phyloP scores from a whole-genome alignment of 441 rosid genomes.

The Dalechampia spathulata region DNA sequence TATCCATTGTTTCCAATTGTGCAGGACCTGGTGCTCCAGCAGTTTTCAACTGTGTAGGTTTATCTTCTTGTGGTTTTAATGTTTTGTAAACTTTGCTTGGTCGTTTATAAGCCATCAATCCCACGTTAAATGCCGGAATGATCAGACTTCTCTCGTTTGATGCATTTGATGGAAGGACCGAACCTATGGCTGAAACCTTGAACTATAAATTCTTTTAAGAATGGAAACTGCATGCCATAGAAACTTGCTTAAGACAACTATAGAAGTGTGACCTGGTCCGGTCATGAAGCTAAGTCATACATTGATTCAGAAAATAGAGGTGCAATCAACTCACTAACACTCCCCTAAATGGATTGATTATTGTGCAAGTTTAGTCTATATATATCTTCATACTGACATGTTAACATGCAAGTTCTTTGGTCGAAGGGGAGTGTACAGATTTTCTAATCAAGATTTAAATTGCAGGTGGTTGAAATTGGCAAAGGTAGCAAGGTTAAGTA shows the following conservation, averaged over 20 bases:
- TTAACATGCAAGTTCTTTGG: neutral
- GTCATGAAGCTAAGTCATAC: too few relatives aligned
- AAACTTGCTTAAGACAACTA: too few relatives aligned
- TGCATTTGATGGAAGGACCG: too few relatives aligned
- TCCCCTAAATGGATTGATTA: neutral
- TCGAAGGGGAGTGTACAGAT: neutral
- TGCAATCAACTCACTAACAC: neutral
- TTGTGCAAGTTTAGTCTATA: neutral
- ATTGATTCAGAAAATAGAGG: too few relatives aligned
- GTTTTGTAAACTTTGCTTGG: too few relatives aligned
- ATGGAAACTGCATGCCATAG: too few relatives aligned
- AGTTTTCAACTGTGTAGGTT: constrained; percentile 77
- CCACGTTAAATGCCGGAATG: too few relatives aligned
- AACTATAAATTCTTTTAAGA: too few relatives aligned
- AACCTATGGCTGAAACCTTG: too few relatives aligned
- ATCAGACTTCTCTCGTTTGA: too few relatives aligned
- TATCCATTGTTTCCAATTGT: constrained; percentile 18
- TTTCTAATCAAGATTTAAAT: constrained; percentile 5
- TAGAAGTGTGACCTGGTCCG: too few relatives aligned
- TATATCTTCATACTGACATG: neutral
- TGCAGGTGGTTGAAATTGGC: constrained; percentile 84
- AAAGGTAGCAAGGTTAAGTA: constrained; percentile 97
- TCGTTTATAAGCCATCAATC: too few relatives aligned
- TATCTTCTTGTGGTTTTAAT: neutral
- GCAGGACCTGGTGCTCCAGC: constrained; percentile 88